Evolutionary conservation across 1,284 basidiomycete species (phyloP), one percentile per base, ranked within the genome.

Genomic region (Microbotryum violaceum): DNA sequence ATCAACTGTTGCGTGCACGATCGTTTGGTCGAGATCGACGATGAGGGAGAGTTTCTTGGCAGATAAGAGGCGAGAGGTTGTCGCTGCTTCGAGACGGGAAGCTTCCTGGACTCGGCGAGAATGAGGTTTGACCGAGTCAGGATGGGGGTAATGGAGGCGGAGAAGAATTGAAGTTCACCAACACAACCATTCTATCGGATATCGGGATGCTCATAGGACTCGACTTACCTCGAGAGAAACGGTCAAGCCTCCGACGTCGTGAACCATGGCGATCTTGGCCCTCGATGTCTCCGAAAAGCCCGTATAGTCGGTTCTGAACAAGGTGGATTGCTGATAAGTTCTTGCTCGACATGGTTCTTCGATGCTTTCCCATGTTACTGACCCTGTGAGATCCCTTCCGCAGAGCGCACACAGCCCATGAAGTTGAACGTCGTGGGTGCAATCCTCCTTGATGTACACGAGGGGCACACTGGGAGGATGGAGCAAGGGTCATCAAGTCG

Each of bases 1-100:
- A 76, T 98, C 94, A 44, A 97, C 94, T 0, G 94, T 97, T 12
- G 96, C 94, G 74, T 98, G 94, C 10, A 98, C 91, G 73, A 98
- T 92, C 8, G 94, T 98, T 76, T 98, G 94, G 78, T 98, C 94
- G 48, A 98, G 83, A 78, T 98, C 94, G 70, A 98, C 94, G 71
- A 98, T 97, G 65, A 98, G 84, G 14, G 90, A 91, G 25, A 98
- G 83, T 73, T 87, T 91, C 61, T 85, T 82, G 18, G 84, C 79
- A 55, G 82, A 81, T 68, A 91, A 81, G 31, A 98, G 83, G 64
- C 85, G 83, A 4, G 85, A 78, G 2, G 89, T 87, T 6, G 86
- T 87, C 71, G 91, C 86, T 37, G 81, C 81, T 72, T 96, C 91
- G 66, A 97, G 85, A 25, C 89, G 83, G 71, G 88, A 84, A 0